Evolutionary conservation across 768 basidiomycete species (phyloP), one percentile per base, ranked within the genome.

Genomic region (Lepiota brunneoincarnata): DNA sequence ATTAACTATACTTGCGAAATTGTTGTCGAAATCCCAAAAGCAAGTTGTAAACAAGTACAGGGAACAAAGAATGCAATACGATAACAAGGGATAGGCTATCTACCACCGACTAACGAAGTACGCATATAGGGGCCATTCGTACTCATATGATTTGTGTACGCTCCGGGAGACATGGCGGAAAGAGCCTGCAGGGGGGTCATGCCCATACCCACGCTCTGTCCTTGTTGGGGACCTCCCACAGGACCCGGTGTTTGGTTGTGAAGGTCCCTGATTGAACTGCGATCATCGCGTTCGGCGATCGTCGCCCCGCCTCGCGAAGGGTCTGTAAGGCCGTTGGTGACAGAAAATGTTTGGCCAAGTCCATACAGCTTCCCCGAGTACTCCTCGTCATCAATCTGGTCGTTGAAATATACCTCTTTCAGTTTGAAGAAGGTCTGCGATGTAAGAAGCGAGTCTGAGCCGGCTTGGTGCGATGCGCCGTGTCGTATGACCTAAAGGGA

Each of bases 351-450:
- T 66, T 87, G 85, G 2, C 90, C 90, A 36, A 93, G 82, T 0
- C 90, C 90, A 63, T 90, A 93, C 1, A 93, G 78, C 64, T 90
- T 89, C 49, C 88, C 89, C 54, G 86, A 89, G 68, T 86, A 91
- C 64, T 91, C 87, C 1, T 65, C 72, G 54, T 94, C 89, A 66
- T 98, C 92, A 49, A 97, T 79, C n/a, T 82, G 75, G 67, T 93
- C 89, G 57, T 87, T 83, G 74, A 99, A 99, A 73, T 94, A 98
- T 14, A 89, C 69, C 60, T 93, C 86, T 24, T 91, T 84, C 82
- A 98, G 91, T 69, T 94, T 91, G 87, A 98, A 98, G 73, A 98
- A 98, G 0, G 92, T 92, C 2, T 88, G 84, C 2, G 93, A 84
- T 6, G 95, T 98, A 42, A 99, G 80, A 38, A 98, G 85, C 12